Base-by-base conservation (phyloP, 768 basidiomycete genomes). In the Phlebiopsis flavidoalba region DNA sequence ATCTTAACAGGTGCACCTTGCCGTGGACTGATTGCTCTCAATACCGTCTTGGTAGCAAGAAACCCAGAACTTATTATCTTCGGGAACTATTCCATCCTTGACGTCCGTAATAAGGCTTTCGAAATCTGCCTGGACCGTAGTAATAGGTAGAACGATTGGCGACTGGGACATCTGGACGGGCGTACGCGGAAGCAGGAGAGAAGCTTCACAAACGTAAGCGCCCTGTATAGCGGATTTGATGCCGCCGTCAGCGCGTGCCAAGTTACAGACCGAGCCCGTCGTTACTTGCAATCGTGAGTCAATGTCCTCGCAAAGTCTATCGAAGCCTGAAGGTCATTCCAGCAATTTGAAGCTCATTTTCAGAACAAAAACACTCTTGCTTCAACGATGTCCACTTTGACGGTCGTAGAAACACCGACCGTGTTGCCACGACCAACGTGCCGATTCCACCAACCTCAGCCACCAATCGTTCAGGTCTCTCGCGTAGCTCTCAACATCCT, bases 51-150 rank as follows among this genome's bases (percentile, higher is more conserved):
- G n/a, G 74, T 92, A 92, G 68, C 85, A 87, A 3, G 89, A 91
- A 1, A 91, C 71, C 89, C 89, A 93, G 69, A 88, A 82, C 60
- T 79, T 79, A 60, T 79, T 79, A 60, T 92, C 90, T 4, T 69
- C 71, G 0, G 81, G 77, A 0, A 88, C 74, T 1, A 82, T 60
- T 0, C 83, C 87, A 40, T 83, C 79, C 17, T 77, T 73, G 1
- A 91, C 83, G 65, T 93, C 89, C 33, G 81, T 75, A 36, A 89
- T 75, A 1, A 89, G 83, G 43, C 77, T 69, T 4, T 77, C 69
- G 62, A 88, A 85, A 45, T 84, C 83, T 19, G 81, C 83, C 73
- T 91, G 86, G 45, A 85, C 72, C 5, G 82, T 81, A 33, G 80
- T 73, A 24, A 85, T 78, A 5, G 87, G 85, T 5, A 87, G 65